Base-by-base conservation (phyloP, 2,329 filamentous ascomycete genomes). In the Lachnellula cervina region DNA sequence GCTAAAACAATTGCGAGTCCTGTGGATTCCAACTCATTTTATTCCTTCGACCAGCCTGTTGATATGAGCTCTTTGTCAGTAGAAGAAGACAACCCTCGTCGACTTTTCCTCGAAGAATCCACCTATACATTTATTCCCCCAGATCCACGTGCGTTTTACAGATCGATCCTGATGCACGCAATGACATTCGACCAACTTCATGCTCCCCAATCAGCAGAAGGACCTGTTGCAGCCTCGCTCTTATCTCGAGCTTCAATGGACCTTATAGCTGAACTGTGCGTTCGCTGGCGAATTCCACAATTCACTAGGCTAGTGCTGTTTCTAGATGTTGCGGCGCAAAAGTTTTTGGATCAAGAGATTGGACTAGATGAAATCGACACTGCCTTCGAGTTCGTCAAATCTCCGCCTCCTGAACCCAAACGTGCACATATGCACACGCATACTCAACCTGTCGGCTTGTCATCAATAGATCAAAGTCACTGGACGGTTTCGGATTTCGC, bases 51-150 rank as follows among this genome's bases (percentile, higher is more conserved):
- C 43, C 67, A 68, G 55, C 65, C 67, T 17, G 61, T 62, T 40
- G 69, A 70, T 61, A 69, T 70, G 64, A 68, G 65, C 55, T 49
- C 57, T 17, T 52, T 71, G 25, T 63, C 61, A 5, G 46, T 70
- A 11, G 64, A 66, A 13, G 66, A 70, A 43, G 64, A 71, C 28
- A 57, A 64, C 13, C 57, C 65, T 35, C 47, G 51, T 32, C 61
- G 56, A 6, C 21, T 64, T 11, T 64, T 62, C 53, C 64, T 84
- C 14, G 83, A 86, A 60, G 81, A 87, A 63, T 75, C 84, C 48
- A 80, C 86, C 49, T 97, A 93, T 70, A 94, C 88, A 0, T 99
- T 93, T 69, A 95, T 96, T 57, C 94, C 94, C 34, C 78, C 87
- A 35, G 90, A 97, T 62, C 82, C 93, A 32, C 83, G 92, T 64